Evolutionary conservation across 257 asterid genomes (phyloP).

Genomic region (Jaltomata sinuosa): DNA sequence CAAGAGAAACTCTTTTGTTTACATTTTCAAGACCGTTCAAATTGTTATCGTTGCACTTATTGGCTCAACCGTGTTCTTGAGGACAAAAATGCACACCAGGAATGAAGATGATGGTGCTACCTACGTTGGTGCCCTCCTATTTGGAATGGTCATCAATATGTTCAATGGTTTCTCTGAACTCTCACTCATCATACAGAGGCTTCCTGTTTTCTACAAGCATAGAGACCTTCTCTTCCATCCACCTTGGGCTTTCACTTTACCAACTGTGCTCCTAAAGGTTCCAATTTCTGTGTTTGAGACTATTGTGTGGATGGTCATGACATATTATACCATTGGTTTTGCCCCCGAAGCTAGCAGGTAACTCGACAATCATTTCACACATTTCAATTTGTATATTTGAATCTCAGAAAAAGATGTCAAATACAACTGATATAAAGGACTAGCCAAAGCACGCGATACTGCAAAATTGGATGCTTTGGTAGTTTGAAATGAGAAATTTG

Average conservation of each 20-base stretch:
- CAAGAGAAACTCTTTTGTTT: conserved; percentile 55
- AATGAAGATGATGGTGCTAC: conserved; percentile 35
- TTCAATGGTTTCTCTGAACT: conserved; percentile 67
- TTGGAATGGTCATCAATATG: conserved; percentile 44
- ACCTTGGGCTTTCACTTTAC: conserved; percentile 62
- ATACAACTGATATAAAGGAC: neutral
- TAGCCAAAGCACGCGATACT: neutral
- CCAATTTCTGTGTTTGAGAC: conserved; percentile 60
- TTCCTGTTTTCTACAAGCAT: conserved; percentile 68
- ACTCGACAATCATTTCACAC: neutral
- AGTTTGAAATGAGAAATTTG: neutral
- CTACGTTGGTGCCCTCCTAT: conserved; percentile 53
- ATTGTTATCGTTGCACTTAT: conserved; percentile 48
- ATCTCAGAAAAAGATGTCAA: neutral
- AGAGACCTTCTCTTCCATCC: conserved; percentile 66
- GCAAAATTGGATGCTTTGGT: neutral
- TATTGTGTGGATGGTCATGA: conserved; percentile 36
- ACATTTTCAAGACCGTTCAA: conserved; percentile 58
- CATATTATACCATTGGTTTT: conserved; percentile 57
- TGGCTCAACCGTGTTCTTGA: conserved; percentile 55
- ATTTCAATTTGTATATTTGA: neutral
- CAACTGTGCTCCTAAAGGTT: conserved; percentile 43
- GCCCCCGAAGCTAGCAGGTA: conserved; percentile 80
- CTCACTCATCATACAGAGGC: conserved; percentile 49
- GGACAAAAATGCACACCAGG: conserved; percentile 33